A percentile compares a stretch with the other conserved stretches of the same genome.
Evolutionary conservation across 1,284 basidiomycete genomes (phyloP).

Genomic region (Veloboletus limbatus): DNA sequence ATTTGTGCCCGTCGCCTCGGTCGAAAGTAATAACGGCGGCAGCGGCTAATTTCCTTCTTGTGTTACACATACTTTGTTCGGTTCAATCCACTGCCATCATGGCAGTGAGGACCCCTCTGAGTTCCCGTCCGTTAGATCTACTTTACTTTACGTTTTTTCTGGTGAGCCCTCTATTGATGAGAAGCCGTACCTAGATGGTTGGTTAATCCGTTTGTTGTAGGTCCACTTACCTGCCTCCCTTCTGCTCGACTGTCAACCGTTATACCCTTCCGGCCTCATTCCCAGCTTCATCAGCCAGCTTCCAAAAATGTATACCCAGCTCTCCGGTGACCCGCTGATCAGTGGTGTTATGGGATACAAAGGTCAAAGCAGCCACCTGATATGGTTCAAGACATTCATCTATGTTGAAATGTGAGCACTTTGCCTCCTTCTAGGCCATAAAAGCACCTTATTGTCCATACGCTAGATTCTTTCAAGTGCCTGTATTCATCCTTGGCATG

Average conservation of each 20-base stretch:
- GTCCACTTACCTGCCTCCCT: slow-evolving; percentile 64
- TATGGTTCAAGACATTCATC: slow-evolving; percentile 69
- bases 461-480: slow-evolving; percentile 68
- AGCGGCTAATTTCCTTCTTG: too few species aligned
- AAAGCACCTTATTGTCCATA: slow-evolving; percentile 17
- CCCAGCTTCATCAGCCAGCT: slow-evolving; percentile 46
- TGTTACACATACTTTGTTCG: too few species aligned
- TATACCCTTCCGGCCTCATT: slow-evolving; percentile 55
- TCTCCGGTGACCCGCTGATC: slow-evolving; percentile 64
- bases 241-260: slow-evolving; percentile 63
- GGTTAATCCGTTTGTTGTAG: slow-evolving; percentile 32
- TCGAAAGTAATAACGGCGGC: too few species aligned
- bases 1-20: too few species aligned
- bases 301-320: slow-evolving; percentile 44
- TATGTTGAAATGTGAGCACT: slow-evolving; percentile 52
- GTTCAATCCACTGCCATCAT: slow-evolving; percentile 1
- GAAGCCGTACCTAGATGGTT: background rate
- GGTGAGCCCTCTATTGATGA: slow-evolving; percentile 35
- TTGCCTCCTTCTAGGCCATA: slow-evolving; percentile 8
- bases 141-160: slow-evolving; percentile 64
- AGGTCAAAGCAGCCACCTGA: slow-evolving; percentile 37
- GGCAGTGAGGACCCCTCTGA: slow-evolving; percentile 35
- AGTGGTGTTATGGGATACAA: slow-evolving; percentile 48
- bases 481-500: slow-evolving; percentile 69
- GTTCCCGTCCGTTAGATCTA: slow-evolving; percentile 57